Percentiles rank a stretch among this genome's conserved stretches.
Conservation (phyloP, 805 yeast genomes). For the Cyberlindnera lachancei region DNA sequence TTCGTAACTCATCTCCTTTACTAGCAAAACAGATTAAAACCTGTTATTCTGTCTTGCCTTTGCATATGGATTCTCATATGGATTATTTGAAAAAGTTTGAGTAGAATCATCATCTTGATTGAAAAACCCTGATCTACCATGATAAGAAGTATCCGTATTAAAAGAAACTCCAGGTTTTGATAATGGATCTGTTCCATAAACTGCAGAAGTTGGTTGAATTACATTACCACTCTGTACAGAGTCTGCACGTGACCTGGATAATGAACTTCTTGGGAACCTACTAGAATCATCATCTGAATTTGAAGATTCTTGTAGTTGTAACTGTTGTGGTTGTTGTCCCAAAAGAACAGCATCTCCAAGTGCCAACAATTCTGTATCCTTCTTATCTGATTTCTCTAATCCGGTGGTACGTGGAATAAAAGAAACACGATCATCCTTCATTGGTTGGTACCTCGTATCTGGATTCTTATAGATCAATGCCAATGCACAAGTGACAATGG, state of each 20-base stretch:
- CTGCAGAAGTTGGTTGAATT: slow-evolving; percentile 22
- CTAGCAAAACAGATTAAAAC: too few relatives aligned
- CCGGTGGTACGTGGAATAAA: slow-evolving; percentile 60
- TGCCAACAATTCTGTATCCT: slow-evolving; percentile 23
- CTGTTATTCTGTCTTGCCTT: slow-evolving; percentile 16
- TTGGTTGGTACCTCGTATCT: slow-evolving; percentile 90
- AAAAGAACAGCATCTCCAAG: slow-evolving; percentile 23
- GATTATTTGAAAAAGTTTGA: slow-evolving; percentile 6
- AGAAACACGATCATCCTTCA: slow-evolving; percentile 95
- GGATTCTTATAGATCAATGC: slow-evolving; percentile 88
- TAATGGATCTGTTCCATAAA: slow-evolving; percentile 16
- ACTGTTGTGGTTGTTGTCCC: slow-evolving; percentile 22
- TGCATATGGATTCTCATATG: slow-evolving; percentile 20
- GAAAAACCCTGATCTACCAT: slow-evolving; percentile 13
- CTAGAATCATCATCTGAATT: slow-evolving; percentile 7
- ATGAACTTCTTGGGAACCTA: slow-evolving; percentile 12
- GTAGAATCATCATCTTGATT: slow-evolving; percentile 2
- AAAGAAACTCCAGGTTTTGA: slow-evolving; percentile 17
- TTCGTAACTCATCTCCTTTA: too few relatives aligned
- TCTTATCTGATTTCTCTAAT: slow-evolving; percentile 18
- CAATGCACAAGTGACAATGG: slow-evolving; percentile 78
- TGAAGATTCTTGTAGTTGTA: slow-evolving; percentile 11
- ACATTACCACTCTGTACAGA: slow-evolving; percentile 11
- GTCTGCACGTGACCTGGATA: slow-evolving; percentile 16
- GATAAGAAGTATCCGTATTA: slow-evolving; percentile 14